phyloP scores from a whole-genome alignment of 495 filamentous ascomycete genomes.

The Penicillium psychrofluorescens region DNA sequence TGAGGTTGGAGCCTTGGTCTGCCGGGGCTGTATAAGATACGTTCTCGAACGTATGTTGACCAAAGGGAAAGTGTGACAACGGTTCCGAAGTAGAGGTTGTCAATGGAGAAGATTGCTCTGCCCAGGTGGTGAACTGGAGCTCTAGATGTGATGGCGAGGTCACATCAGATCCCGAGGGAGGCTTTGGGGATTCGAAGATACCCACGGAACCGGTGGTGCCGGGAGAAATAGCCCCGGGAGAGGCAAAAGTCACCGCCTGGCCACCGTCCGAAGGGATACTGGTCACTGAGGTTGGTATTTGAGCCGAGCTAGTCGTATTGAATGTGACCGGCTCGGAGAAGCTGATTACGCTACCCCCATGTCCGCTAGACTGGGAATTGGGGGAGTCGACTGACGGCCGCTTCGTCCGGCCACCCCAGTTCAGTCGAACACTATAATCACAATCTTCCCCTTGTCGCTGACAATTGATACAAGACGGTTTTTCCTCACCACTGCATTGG shows the following conservation, averaged over 20 bases:
- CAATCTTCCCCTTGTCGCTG: constrained; percentile 67
- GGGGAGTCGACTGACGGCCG: constrained; percentile 32
- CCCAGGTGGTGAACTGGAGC: constrained; percentile 15
- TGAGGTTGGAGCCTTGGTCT: constrained; percentile 23
- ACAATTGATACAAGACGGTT: constrained; percentile 72
- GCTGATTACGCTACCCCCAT: constrained; percentile 14
- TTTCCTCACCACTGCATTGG: constrained; percentile 57
- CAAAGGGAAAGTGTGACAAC: constrained; percentile 13
- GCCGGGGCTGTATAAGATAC: constrained; percentile 15
- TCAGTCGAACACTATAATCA: constrained; percentile 80
- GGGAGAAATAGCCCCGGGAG: constrained; percentile 11
- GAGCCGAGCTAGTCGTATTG: constrained; percentile 2
- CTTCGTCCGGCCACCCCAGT: constrained; percentile 68
- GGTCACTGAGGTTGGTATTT: constrained; percentile 7
- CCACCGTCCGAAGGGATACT: neutral
- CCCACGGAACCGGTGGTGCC: constrained; percentile 6
- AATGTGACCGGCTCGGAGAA: constrained; percentile 9
- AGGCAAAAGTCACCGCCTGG: constrained; percentile 10
- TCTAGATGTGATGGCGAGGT: constrained; percentile 14
- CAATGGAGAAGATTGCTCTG: constrained; percentile 13
- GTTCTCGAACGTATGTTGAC: constrained; percentile 11
- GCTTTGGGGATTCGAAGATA: constrained; percentile 21
- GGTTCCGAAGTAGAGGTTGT: constrained; percentile 7
- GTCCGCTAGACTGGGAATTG: constrained; percentile 25
- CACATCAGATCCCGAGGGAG: constrained; percentile 15